phyloP scores from a whole-genome alignment of 2,329 filamentous ascomycete species.

The Ceratocystis huliohia region DNA sequence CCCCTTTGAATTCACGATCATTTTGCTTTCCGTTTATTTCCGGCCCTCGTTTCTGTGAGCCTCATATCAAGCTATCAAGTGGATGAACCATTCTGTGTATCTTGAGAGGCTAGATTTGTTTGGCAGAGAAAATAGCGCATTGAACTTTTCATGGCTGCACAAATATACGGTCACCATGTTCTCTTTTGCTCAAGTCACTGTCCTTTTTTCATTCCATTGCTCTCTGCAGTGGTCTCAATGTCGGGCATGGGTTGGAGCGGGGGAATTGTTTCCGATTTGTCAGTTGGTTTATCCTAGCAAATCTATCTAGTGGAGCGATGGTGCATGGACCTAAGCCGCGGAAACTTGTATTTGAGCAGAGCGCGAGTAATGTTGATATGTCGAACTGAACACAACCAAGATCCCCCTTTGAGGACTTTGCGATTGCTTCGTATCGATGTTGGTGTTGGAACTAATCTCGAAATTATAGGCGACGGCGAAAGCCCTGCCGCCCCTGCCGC shows the following conservation, averaged over 20 bases:
- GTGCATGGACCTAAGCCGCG: background rate
- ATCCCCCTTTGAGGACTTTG: background rate
- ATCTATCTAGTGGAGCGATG: background rate
- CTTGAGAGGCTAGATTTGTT: no score
- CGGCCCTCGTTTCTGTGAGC: no score
- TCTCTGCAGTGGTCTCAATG: background rate
- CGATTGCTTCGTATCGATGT: no score
- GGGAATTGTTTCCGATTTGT: background rate
- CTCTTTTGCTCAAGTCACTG: no score
- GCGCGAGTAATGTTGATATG: background rate
- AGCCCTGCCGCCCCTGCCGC: constrained; percentile 39
- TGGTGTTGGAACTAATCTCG: constrained; percentile 12
- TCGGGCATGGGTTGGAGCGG: background rate
- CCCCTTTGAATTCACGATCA: background rate
- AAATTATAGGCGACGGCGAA: constrained; percentile 19
- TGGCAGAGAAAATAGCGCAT: no score
- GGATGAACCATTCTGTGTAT: no score
- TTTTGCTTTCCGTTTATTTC: background rate
- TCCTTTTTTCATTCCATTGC: background rate
- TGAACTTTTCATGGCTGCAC: no score
- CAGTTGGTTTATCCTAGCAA: background rate
- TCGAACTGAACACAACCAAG: background rate
- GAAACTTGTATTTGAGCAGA: background rate
- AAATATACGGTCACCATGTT: no score
- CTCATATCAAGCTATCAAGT: no score